phyloP scores from a whole-genome alignment of 78 protist species.

The Blattamonas nauphoetae region DNA sequence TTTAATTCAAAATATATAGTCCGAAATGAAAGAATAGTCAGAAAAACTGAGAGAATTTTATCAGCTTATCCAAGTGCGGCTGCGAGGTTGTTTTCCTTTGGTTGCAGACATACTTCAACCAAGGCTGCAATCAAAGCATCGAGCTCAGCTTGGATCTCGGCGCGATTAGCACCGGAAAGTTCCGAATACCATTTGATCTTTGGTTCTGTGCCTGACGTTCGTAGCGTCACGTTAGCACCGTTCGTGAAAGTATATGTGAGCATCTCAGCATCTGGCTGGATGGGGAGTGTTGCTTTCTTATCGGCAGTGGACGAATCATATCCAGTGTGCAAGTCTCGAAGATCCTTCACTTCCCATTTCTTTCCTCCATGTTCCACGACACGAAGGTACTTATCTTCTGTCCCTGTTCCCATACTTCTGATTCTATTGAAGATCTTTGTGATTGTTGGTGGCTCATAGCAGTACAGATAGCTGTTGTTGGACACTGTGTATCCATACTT shows the following conservation, averaged over 20 bases:
- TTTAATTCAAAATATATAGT: too few relatives aligned
- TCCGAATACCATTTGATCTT: conserved; percentile 85
- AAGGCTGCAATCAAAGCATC: background rate
- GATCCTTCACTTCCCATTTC: background rate
- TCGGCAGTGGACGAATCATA: conserved; percentile 47
- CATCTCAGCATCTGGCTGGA: conserved; percentile 55
- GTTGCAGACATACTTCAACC: conserved; percentile 12
- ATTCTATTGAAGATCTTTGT: conserved; percentile 41
- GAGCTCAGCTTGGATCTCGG: conserved; percentile 4
- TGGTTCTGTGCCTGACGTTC: conserved; percentile 97
- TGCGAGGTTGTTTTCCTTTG: conserved; percentile 43
- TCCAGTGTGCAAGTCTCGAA: background rate
- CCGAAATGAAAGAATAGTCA: too few relatives aligned
- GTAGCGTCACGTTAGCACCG: conserved; percentile 73
- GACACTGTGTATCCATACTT: conserved; percentile 28
- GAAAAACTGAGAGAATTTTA: too few relatives aligned
- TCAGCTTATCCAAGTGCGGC: background rate
- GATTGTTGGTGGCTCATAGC: conserved; percentile 55
- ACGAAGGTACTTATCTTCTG: background rate
- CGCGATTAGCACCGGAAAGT: background rate
- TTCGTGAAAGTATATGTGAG: conserved; percentile 80
- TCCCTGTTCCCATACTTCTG: background rate
- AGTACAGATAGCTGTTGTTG: conserved; percentile 54
- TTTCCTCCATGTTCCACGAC: background rate
- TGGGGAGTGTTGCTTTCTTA: conserved; percentile 38